Evolutionary conservation across 176 grass and related monocot species (phyloP).

Genomic region (Carex pumila): DNA sequence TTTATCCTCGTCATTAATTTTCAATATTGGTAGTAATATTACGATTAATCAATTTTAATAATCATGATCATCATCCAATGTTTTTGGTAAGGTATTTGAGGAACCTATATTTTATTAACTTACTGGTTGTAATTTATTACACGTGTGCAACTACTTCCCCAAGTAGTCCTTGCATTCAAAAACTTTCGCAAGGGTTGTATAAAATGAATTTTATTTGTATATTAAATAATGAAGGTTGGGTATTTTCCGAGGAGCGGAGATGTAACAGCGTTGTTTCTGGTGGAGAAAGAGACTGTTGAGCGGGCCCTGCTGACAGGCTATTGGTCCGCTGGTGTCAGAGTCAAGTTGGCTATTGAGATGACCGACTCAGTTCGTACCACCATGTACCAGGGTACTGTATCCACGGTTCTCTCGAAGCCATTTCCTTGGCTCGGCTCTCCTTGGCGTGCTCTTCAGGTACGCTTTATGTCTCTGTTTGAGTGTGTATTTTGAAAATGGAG

Average conservation of each 20-base stretch:
- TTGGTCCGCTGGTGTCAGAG: conserved; percentile 26
- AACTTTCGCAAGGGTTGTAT: background rate
- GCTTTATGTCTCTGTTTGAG: background rate
- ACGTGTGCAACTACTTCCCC: background rate
- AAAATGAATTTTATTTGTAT: background rate
- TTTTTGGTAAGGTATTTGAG: background rate
- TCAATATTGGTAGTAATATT: background rate
- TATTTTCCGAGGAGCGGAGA: conserved; percentile 45
- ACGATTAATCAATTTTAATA: background rate
- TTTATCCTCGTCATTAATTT: background rate
- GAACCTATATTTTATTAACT: background rate
- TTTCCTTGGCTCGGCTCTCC: conserved; percentile 22
- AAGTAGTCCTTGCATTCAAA: background rate
- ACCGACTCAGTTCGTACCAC: conserved; percentile 29
- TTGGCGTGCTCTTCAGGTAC: conserved; percentile 60
- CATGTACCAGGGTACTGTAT: conserved; percentile 34
- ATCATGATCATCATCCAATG: background rate
- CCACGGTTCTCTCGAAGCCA: background rate
- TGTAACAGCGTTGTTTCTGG: conserved; percentile 41
- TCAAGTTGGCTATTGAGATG: conserved; percentile 37
- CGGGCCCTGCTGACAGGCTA: conserved; percentile 3
- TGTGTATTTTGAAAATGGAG: background rate
- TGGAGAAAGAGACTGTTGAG: conserved; percentile 46
- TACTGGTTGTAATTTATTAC: background rate
- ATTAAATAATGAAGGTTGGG: conserved; percentile 21